Evolutionary conservation across 2,329 filamentous ascomycete genomes (phyloP), one percentile per base, ranked within the genome.

Genomic region (Hypoxylon sp.): DNA sequence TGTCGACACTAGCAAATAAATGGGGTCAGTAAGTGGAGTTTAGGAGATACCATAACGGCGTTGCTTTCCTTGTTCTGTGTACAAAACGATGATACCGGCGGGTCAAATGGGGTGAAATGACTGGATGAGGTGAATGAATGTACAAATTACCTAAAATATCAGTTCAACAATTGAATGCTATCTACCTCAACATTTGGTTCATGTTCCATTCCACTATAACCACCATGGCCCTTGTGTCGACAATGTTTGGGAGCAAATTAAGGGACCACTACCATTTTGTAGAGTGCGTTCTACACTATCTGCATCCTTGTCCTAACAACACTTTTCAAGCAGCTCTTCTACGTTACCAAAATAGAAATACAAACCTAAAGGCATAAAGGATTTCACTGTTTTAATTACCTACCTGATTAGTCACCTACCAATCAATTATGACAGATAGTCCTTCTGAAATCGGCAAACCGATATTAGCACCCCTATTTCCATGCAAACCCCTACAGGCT

Each of bases 1-100:
- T 65, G 85, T 95, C 67, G 93, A 95, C 80, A 93, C 89, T 29
- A 89, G 86, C 80, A 87, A 85, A 80, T 91, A 87, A 78, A 67
- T 39, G 39, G 13, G 13, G 19, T 33, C 14, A 22, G 39, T 22
- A 10, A 44, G 13, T n/a, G 19, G 52, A 57, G 57, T 62, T 66
- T 39, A 48, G 61, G 64, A 56, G 50, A 65, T 67, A 68, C 65
- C 59, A 67, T 42, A 47, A 42, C 31, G 39, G 39, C 46, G 31
- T 56, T 61, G 19, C 33, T 59, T 57, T 63, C n/a, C n/a, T 35
- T 61, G 17, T 22, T 11, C 5, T 68, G 65, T 67, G 60, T 60
- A 67, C 64, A 59, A n/a, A 35, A 61, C 54, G 33, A 24, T 29
- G 39, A 19, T 35, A 26, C 17, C 13, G 52, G 56, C 31, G 3